phyloP scores from a whole-genome alignment of 2,329 filamentous ascomycete species.

The Fusarium domesticum region DNA sequence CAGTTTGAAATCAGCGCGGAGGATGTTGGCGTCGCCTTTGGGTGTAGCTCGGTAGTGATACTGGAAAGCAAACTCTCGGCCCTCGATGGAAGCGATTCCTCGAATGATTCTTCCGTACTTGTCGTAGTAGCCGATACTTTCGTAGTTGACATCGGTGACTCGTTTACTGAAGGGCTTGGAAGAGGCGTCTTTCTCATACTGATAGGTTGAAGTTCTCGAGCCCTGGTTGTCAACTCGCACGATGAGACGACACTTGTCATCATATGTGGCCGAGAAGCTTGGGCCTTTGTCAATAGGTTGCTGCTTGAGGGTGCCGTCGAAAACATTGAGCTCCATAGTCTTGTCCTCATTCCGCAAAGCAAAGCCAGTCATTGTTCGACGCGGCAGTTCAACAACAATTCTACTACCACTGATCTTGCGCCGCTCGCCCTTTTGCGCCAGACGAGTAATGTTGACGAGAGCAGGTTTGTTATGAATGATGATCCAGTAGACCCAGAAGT shows the following conservation, averaged over 20 bases:
- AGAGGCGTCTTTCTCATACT: slow-evolving; percentile 7
- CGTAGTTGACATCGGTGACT: slow-evolving; percentile 1
- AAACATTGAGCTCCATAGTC: slow-evolving; percentile 10
- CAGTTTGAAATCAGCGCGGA: slow-evolving; percentile 15
- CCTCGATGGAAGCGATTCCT: slow-evolving; percentile 6
- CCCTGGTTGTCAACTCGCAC: slow-evolving; percentile 2
- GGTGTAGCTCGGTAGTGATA: slow-evolving; percentile 14
- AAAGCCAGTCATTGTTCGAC: slow-evolving; percentile 13
- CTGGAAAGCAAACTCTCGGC: slow-evolving; percentile 12
- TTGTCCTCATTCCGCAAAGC: slow-evolving; percentile 4
- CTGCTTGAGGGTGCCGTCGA: slow-evolving; percentile 8
- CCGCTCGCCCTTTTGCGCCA: slow-evolving; percentile 12
- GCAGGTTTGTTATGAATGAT: slow-evolving; percentile 9
- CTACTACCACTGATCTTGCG: slow-evolving; percentile 12
- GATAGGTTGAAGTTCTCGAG: slow-evolving; percentile 6
- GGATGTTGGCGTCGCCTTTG: slow-evolving; percentile 13
- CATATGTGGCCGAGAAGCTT: slow-evolving; percentile 8
- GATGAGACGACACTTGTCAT: slow-evolving; percentile 10
- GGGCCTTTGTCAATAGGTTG: slow-evolving; percentile 3
- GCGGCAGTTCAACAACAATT: slow-evolving; percentile 9
- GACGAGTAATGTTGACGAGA: slow-evolving; percentile 11
- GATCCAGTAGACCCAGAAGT: slow-evolving; percentile 17
- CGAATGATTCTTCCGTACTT: slow-evolving; percentile 13
- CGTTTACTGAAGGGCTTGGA: slow-evolving; percentile 9
- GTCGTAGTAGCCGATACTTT: slow-evolving; percentile 15